Evolutionary conservation across 1,284 basidiomycete species (phyloP), one percentile per base, ranked within the genome.

Genomic region (Puccinia triticina): DNA sequence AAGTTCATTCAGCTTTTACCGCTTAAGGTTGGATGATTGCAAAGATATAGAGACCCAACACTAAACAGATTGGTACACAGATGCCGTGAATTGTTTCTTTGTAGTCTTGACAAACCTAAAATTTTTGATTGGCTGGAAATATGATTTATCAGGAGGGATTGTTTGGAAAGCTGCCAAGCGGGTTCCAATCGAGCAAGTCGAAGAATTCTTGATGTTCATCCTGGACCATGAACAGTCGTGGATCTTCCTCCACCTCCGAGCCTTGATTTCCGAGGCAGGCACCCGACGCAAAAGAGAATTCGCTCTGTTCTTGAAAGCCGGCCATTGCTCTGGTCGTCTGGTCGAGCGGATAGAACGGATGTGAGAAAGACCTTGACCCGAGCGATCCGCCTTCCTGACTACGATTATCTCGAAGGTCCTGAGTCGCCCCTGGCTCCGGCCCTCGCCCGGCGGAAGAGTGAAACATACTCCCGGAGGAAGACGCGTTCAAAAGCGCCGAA

Each of bases 211-310:
- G 66, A n/a, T 48, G 43, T 46, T 69, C 40, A 5, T 40, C 40
- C 18, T 73, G n/a, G 21, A 43, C 43, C 48, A 73, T 53, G 23
- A 73, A 73, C 4, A 73, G 32, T 21, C 71, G 12, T n/a, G 71
- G 71, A 73, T 73, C 71, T 73, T 73, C 71, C 26, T 73, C 71
- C 37, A 73, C 71, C 32, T 29, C 48, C 26, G 29, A 26, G 48
- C 26, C 43, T 73, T 73, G 71, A 29, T 32, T 73, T 11, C 34
- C 2, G 11, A 73, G 32, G 34, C 48, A 53, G 5, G 26, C 40
- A 48, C 37, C 46, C 2, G 66, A 21, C 26, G 66, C 12, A 11
- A 69, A 48, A 46, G 37, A 48, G 10, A 69, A 32, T 46, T n/a
- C 26, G 1, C 12, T 16, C 5, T 43, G 29, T n/a, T 69, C 37